phyloP scores from a whole-genome alignment of 225 moss, liverwort and hornwort species.

The Straminergon stramineum region DNA sequence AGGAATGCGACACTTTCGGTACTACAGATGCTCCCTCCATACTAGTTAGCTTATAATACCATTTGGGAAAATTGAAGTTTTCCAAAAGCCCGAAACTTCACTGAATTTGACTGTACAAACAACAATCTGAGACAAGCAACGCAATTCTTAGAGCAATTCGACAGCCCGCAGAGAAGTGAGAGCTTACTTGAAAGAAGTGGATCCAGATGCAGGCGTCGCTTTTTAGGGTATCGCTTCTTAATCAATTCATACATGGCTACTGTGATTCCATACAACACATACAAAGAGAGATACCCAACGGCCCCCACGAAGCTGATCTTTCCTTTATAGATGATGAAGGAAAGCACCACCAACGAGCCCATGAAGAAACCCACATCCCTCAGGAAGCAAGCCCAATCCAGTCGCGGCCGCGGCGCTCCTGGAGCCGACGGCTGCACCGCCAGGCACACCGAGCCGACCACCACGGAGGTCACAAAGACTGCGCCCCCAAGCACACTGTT shows the following conservation, averaged over 20 bases:
- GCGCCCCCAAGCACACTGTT: slow-evolving; percentile 65
- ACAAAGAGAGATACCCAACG: slow-evolving; percentile 67
- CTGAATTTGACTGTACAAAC: background rate
- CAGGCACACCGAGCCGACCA: slow-evolving; percentile 52
- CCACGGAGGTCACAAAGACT: slow-evolving; percentile 56
- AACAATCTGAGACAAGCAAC: background rate
- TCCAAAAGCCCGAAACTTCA: background rate
- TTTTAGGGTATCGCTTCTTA: slow-evolving; percentile 37
- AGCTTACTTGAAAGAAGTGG: slow-evolving; percentile 58
- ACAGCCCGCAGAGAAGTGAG: background rate
- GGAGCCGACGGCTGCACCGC: slow-evolving; percentile 28
- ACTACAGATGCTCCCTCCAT: background rate
- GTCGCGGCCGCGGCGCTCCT: slow-evolving; percentile 14
- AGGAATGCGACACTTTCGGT: background rate
- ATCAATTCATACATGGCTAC: slow-evolving; percentile 70
- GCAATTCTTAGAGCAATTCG: background rate
- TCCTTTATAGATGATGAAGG: slow-evolving; percentile 51
- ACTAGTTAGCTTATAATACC: background rate
- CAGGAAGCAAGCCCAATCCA: slow-evolving; percentile 65
- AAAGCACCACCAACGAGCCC: slow-evolving; percentile 55
- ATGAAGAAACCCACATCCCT: slow-evolving; percentile 81
- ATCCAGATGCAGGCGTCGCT: slow-evolving; percentile 27
- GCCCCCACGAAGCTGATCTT: slow-evolving; percentile 57
- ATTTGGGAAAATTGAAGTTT: background rate
- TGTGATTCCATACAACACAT: slow-evolving; percentile 63